Base-by-base conservation (phyloP, 148 eudicot species). In the Arctostaphylos glauca region DNA sequence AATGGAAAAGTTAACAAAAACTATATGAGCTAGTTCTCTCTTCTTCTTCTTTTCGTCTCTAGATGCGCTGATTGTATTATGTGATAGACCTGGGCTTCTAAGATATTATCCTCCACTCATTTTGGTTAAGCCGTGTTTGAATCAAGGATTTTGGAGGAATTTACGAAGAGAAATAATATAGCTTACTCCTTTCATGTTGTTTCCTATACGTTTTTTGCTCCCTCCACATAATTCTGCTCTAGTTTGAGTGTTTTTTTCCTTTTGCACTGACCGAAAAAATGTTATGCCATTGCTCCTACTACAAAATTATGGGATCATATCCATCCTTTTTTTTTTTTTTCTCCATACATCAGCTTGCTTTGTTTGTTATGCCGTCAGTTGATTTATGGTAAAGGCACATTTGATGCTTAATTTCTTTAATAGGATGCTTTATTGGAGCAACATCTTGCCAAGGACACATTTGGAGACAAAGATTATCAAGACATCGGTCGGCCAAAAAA, bases 381-480 rank as follows among this genome's bases (percentile, higher is more conserved):
- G 5, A n/a, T 55, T 80, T 23, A 55, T 68, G 25, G 50, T 81
- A 18, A 16, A 19, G 25, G 6, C 53, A n/a, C 6, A 73, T 47
- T 73, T 73, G 52, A 19, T n/a, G 25, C 58, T 75, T 23, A 23
- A 74, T 43, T 41, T 75, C 14, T 31, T 76, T 75, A 9, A 18
- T 85, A 94, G 98, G 98, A 94, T 85, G 84, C 86, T 76, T 88
- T 91, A 81, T 80, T 94, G 88, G 98, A 94, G 55, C 83, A 86
- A 10, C 93, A 94, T 87, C 88, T 83, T 80, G 74, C 78, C 13
- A 81, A 79, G n/a, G 92, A 87, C 66, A 80, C 86, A 71, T 94
- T 94, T 84, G 88, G 86, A 19, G 86, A 62, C 68, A 85, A 84
- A 19, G 87, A 89, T 76, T 81, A 84, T 52, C 92, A 84, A 54